These are phyloP conservation scores for Tephrocybe sp. DNA, from an alignment of 768 basidiomycete genomes.

Conservation along the genomic window DNA sequence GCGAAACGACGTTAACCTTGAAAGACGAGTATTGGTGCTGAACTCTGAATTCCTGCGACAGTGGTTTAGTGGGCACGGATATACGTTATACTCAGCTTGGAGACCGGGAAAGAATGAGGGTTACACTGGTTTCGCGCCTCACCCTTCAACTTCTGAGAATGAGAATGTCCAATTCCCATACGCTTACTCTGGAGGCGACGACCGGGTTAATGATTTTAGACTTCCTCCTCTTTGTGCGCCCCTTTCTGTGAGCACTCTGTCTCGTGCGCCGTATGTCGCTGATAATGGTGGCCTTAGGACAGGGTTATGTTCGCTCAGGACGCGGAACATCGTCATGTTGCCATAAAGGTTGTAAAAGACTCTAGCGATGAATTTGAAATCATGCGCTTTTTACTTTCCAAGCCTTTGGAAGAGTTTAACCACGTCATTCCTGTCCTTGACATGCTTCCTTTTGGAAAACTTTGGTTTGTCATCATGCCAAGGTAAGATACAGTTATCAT, in stretches of 20 bases:
- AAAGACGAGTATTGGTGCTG: too few species aligned
- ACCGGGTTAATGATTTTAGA: neutral
- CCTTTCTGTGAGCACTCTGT: neutral
- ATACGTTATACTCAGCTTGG: neutral
- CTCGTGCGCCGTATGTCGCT: neutral
- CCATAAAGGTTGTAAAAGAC: slow-evolving; percentile 24
- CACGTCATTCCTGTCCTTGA: slow-evolving; percentile 13
- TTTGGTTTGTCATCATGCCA: slow-evolving; percentile 13
- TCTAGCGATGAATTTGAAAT: slow-evolving; percentile 24
- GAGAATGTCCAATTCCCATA: slow-evolving; percentile 1
- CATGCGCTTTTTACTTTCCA: slow-evolving; percentile 17
- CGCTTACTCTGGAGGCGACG: neutral
- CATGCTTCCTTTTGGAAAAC: neutral
- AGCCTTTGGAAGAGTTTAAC: slow-evolving; percentile 4
- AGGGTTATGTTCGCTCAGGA: slow-evolving; percentile 22
- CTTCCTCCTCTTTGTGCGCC: neutral
- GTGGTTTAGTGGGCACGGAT: neutral
- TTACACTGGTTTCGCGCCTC: neutral
- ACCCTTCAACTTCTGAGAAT: neutral
- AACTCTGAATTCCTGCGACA: slow-evolving; percentile 1
- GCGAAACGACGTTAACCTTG: too few species aligned
- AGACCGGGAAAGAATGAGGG: neutral
- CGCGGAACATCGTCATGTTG: slow-evolving; percentile 20
- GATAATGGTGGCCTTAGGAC: neutral
- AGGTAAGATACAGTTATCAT: neutral